These are phyloP conservation scores for Gracilariopsis chorda DNA, from an alignment of 23 red algal species.

Conservation along the genomic window DNA sequence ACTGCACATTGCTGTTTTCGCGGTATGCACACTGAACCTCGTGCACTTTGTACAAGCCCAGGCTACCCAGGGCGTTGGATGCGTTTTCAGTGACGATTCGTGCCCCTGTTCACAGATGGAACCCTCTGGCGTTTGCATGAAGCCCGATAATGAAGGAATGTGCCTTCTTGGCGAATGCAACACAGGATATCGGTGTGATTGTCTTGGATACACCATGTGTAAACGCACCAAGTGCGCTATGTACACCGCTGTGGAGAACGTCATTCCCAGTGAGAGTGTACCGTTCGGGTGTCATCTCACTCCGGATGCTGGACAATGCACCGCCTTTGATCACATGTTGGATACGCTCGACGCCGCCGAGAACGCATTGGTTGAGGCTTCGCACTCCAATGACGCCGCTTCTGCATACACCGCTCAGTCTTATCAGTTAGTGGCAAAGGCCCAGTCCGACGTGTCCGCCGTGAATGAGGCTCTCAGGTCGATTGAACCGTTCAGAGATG, in stretches of 20 bases:
- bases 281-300: slow-evolving; percentile 31
- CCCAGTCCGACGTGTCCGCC: neutral
- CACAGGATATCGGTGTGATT: slow-evolving; percentile 16
- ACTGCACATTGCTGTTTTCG: neutral
- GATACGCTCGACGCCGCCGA: slow-evolving; percentile 23
- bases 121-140: neutral
- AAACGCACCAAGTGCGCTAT: neutral
- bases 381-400: neutral
- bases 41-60: too few relatives aligned
- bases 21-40: neutral
- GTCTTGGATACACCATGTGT: slow-evolving; percentile 23
- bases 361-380: neutral
- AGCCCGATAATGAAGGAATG: neutral
- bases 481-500: neutral
- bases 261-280: slow-evolving; percentile 13
- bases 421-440: neutral
- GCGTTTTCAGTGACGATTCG: neutral
- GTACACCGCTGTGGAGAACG: slow-evolving; percentile 10
- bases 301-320: neutral
- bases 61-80: neutral
- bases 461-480: neutral
- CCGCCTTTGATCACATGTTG: slow-evolving; percentile 1
- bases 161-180: slow-evolving; percentile 27
- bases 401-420: neutral
- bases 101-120: neutral